Percentiles rank a stretch among this genome's conserved stretches.
These are phyloP conservation scores for Tolypocladium endophyticum DNA, from an alignment of 2,329 filamentous ascomycete species.

Conservation along the genomic window DNA sequence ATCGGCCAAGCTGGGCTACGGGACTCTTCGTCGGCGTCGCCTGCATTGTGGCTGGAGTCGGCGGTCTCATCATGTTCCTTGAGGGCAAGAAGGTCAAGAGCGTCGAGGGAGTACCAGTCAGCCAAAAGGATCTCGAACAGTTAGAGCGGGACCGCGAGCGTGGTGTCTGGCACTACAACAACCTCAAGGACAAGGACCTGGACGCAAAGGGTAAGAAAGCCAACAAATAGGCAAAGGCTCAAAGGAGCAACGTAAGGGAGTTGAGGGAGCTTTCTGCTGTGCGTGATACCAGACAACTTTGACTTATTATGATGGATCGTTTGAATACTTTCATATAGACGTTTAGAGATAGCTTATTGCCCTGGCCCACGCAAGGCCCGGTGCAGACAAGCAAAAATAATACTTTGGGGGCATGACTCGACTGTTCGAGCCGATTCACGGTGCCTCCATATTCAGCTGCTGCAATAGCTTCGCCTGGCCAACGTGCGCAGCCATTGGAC, in stretches of 20 bases:
- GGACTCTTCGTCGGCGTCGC: constrained; percentile 69
- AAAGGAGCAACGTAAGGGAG: background rate
- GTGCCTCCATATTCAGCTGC: background rate
- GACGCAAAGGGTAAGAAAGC: constrained; percentile 6
- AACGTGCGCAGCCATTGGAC: background rate
- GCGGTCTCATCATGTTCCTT: constrained; percentile 58
- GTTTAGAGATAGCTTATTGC: background rate
- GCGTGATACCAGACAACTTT: background rate
- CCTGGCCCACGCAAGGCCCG: background rate
- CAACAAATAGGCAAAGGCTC: background rate
- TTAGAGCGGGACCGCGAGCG: constrained; percentile 41
- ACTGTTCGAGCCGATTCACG: background rate
- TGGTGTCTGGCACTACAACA: constrained; percentile 45
- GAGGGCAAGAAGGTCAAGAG: constrained; percentile 64
- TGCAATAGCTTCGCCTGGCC: background rate
- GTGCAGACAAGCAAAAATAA: background rate
- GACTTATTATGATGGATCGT: background rate
- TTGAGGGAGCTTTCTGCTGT: background rate
- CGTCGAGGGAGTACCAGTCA: constrained; percentile 60
- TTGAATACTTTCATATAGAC: too few relatives aligned
- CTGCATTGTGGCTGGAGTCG: constrained; percentile 56
- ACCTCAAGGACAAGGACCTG: constrained; percentile 24
- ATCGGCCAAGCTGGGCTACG: constrained; percentile 70
- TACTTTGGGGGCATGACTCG: background rate
- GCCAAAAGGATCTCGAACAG: constrained; percentile 39